phyloP scores from a whole-genome alignment of 257 asterid species.

The Scutellaria minor region DNA sequence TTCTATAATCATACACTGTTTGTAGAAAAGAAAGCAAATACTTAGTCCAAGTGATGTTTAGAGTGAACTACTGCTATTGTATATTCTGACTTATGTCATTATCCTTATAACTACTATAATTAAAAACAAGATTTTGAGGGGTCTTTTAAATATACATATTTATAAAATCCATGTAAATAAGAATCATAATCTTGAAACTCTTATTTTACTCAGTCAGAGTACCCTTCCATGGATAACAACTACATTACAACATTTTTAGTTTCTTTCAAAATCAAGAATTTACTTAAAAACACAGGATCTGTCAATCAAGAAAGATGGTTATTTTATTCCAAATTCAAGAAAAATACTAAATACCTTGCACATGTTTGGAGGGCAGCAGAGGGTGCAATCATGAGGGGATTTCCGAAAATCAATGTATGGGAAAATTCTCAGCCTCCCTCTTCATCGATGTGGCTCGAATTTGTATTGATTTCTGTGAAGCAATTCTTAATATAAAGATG shows the following conservation, averaged over 20 bases:
- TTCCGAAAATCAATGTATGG: conserved; percentile 68
- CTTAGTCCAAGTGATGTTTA: background rate
- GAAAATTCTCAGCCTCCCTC: conserved; percentile 68
- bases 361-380: conserved; percentile 77
- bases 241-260: too few species aligned
- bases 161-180: background rate
- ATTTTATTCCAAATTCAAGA: background rate
- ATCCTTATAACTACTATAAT: too few species aligned
- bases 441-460: conserved; percentile 66
- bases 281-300: too few species aligned
- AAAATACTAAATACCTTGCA: conserved; percentile 61
- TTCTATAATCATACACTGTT: conserved; percentile 64
- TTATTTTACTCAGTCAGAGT: too few species aligned
- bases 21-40: background rate
- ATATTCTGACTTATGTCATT: conserved; percentile 19
- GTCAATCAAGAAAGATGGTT: too few species aligned
- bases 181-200: background rate
- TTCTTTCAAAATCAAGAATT: background rate
- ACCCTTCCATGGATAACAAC: background rate
- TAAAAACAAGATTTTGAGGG: conserved; percentile 36
- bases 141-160: background rate
- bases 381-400: conserved; percentile 64
- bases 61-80: background rate
- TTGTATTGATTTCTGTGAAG: conserved; percentile 74
- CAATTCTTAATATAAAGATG: conserved; percentile 59